These are phyloP conservation scores for Pseudocercospora eumusae DNA, from an alignment of 2,329 filamentous ascomycete genomes.

Conservation along the genomic window DNA sequence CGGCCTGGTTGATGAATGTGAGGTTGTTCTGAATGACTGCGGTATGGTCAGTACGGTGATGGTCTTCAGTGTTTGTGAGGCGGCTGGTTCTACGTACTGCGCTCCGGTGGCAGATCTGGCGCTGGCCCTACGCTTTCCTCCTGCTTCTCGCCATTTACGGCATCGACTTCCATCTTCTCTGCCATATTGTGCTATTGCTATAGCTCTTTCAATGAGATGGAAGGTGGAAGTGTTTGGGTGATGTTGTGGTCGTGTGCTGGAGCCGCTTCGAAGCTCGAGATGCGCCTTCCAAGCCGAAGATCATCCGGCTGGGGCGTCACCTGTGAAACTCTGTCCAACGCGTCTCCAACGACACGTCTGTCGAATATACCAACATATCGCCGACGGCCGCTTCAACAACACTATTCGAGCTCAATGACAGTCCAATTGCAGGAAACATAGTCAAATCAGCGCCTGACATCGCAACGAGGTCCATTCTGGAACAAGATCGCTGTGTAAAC, in stretches of 20 bases:
- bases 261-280: conserved; percentile 16
- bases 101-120: conserved; percentile 37
- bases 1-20: conserved; percentile 83
- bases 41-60: conserved; percentile 26
- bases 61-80: conserved; percentile 19
- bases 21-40: conserved; percentile 96
- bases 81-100: conserved; percentile 35
- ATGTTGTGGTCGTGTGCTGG: conserved; percentile 17
- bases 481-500: background rate
- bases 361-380: background rate
- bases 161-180: conserved; percentile 52
- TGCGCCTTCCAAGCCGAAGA: background rate
- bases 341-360: conserved; percentile 7
- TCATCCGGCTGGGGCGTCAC: conserved; percentile 6
- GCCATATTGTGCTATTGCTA: conserved; percentile 43
- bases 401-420: background rate
- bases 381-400: background rate
- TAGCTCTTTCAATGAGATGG: conserved; percentile 9
- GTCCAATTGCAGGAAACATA: too few species aligned
- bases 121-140: conserved; percentile 44
- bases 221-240: conserved; percentile 15
- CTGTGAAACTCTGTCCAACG: background rate
- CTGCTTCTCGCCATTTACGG: conserved; percentile 44
- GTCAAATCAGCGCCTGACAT: background rate
- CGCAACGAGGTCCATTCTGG: too few species aligned